Conservation (phyloP, 306 rosid species). For the Cicer yamashitae region DNA sequence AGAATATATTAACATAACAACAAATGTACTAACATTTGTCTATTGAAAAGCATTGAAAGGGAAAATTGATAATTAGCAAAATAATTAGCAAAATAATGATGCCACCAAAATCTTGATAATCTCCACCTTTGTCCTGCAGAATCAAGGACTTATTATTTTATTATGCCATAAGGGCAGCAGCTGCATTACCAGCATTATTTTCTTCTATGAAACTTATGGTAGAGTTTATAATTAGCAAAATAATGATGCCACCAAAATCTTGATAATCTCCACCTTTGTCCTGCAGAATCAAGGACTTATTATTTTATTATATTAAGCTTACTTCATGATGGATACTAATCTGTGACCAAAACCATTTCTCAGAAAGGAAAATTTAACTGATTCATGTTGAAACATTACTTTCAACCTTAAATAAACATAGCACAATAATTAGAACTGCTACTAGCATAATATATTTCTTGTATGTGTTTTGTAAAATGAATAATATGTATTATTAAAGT, state of each 20-base stretch:
- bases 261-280: conserved; percentile 53
- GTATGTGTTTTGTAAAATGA: too few species aligned
- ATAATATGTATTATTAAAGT: too few species aligned
- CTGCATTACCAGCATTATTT: conserved; percentile 87
- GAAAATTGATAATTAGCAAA: too few species aligned
- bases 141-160: conserved; percentile 14
- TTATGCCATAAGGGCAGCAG: conserved; percentile 62
- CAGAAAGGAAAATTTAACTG: conserved; percentile 2
- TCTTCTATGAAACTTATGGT: conserved; percentile 84
- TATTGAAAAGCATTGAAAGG: not conserved
- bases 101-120: conserved; percentile 74
- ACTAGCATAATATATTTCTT: conserved; percentile 5
- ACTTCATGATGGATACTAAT: conserved; percentile 11
- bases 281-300: conserved; percentile 49
- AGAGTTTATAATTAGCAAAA: conserved; percentile 69
- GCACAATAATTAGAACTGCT: not conserved
- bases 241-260: conserved; percentile 68
- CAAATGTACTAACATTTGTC: too few species aligned
- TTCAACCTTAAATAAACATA: not conserved
- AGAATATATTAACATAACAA: too few species aligned
- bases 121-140: conserved; percentile 52
- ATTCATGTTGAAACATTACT: conserved; percentile 22
- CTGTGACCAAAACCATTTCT: not conserved
- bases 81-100: conserved; percentile 62
- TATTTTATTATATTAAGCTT: conserved; percentile 19